Evolutionary conservation across 176 grass and related monocot species (phyloP).

Genomic region (Microstegium vimineum): DNA sequence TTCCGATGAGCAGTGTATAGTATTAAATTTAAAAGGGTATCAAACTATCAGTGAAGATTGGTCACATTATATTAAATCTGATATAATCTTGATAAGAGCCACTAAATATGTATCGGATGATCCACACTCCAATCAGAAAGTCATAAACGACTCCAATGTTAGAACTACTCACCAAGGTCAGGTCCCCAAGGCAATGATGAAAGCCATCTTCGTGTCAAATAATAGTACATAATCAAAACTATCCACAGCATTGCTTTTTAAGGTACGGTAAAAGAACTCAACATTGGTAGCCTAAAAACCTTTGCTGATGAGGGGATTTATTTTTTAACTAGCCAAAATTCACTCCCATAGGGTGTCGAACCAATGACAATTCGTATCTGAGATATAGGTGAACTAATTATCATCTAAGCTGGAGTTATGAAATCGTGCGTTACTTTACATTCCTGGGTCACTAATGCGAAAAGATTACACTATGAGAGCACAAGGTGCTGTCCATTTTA

Average conservation of each 20-base stretch:
- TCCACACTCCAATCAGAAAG: slow-evolving; percentile 22
- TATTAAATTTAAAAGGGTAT: slow-evolving; percentile 14
- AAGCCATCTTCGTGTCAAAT: slow-evolving; percentile 17
- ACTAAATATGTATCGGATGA: background rate
- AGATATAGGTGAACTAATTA: background rate
- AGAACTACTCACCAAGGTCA: slow-evolving; percentile 7
- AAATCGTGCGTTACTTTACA: background rate
- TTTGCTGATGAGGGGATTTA: background rate
- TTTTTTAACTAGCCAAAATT: background rate
- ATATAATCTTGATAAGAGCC: slow-evolving; percentile 20
- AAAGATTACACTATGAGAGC: background rate
- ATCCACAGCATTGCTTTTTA: background rate
- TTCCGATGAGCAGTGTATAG: slow-evolving; percentile 5
- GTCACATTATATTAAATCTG: slow-evolving; percentile 6
- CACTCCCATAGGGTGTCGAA: background rate
- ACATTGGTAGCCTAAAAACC: background rate
- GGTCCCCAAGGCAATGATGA: slow-evolving; percentile 19
- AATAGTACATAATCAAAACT: background rate
- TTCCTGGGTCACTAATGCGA: background rate
- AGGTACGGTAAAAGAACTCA: background rate
- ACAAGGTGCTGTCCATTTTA: background rate
- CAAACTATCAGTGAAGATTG: slow-evolving; percentile 9
- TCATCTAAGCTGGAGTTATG: background rate
- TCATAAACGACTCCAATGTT: slow-evolving; percentile 8
- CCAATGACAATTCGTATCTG: background rate